Conservation (phyloP, 1,284 basidiomycete species). For the Rhodofomes roseus region DNA sequence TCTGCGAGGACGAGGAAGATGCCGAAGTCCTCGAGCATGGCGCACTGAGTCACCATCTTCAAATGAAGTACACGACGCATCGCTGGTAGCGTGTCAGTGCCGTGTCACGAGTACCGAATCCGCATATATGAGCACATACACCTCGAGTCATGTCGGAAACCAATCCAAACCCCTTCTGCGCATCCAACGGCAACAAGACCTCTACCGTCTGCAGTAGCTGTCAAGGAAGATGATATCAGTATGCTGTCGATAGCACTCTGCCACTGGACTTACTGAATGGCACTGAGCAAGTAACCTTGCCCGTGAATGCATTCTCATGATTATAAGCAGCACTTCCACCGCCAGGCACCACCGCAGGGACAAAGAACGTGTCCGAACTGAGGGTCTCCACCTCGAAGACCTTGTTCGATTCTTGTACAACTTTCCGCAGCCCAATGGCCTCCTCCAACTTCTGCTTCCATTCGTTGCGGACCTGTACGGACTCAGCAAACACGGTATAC, state of each 20-base stretch:
- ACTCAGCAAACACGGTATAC: slow-evolving; percentile 85
- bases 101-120: slow-evolving; percentile 6
- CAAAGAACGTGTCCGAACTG: slow-evolving; percentile 81
- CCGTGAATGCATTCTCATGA: slow-evolving; percentile 74
- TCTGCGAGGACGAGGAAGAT: slow-evolving; percentile 95
- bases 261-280: slow-evolving; percentile 70
- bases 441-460: slow-evolving; percentile 92
- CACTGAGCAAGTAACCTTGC: slow-evolving; percentile 90
- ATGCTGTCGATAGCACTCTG: background rate
- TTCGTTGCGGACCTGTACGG: slow-evolving; percentile 66
- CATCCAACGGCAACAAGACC: slow-evolving; percentile 90
- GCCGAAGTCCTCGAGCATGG: slow-evolving; percentile 92
- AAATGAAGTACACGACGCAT: slow-evolving; percentile 88
- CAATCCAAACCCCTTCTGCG: slow-evolving; percentile 96
- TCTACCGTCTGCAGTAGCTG: slow-evolving; percentile 80
- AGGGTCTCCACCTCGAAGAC: slow-evolving; percentile 88
- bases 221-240: background rate
- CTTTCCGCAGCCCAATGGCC: slow-evolving; percentile 79
- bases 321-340: slow-evolving; percentile 51
- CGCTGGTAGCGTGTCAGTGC: slow-evolving; percentile 38
- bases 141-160: slow-evolving; percentile 81
- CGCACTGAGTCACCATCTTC: slow-evolving; percentile 89
- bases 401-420: slow-evolving; percentile 89
- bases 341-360: slow-evolving; percentile 53
- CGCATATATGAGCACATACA: slow-evolving; percentile 39